Evolutionary conservation across 305 asterid species (phyloP), one percentile per base, ranked within the genome.

Genomic region (Fraxinus ornus): DNA sequence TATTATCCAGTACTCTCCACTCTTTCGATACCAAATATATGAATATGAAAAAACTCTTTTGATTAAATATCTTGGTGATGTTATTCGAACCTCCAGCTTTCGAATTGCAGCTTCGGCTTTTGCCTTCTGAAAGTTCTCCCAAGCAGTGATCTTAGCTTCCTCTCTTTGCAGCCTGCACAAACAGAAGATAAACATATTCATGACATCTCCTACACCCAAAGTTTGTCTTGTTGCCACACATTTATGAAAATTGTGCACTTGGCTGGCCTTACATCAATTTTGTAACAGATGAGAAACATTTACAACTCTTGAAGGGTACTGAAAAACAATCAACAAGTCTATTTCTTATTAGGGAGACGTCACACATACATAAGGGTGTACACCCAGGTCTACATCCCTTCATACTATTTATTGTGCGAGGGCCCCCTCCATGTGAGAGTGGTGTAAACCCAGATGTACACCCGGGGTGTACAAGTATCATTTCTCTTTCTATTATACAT

Each of bases 71-170:
- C 32, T 32, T 32, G 35, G 35, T 32, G 35, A 32, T 32, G 1
- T 32, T 32, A 32, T 32, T 30, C 41, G 1, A 41, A 41, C 52
- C 52, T 41, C 97, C 5, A 92, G 94, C 85, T 90, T 88, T 19
- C 83, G 88, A 57, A 90, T 85, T 74, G 90, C 92, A n/a, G 92
- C 93, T 85, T 92, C 93, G 26, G 97, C 93, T 85, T 90, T 91
- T 64, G 94, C 97, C 87, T 89, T 92, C 82, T 93, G 97, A 91
- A 93, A 86, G 55, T 92, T 92, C 89, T 92, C 97, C 97, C 97
- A 93, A 7, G 94, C 94, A 68, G 86, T 74, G 77, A 93, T 92
- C 89, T 90, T 93, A 0, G 93, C 95, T 86, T 90, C 94, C 85
- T 91, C 97, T 79, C 91, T 86, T 75, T 87, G 91, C 72, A 88